A percentile compares a stretch with the other conserved stretches of the same genome.
Conservation (phyloP, 1,284 basidiomycete species). For the Cystobasidium pallidum region DNA sequence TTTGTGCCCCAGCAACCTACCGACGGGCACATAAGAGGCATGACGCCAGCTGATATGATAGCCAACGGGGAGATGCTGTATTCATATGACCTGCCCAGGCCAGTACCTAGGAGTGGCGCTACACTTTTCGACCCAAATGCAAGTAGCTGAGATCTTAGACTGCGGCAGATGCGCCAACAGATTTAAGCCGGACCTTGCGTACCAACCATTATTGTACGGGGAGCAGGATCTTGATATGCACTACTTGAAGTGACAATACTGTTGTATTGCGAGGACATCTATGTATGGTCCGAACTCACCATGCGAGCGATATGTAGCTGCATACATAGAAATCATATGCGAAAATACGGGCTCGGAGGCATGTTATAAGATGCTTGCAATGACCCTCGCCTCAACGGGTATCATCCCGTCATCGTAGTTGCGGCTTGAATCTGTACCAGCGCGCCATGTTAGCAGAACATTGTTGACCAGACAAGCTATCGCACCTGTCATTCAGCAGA, state of each 20-base stretch:
- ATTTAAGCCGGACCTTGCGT: too few relatives aligned
- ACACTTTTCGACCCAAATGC: constrained; percentile 42
- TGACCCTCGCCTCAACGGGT: too few relatives aligned
- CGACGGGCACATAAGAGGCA: neutral
- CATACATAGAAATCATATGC: neutral
- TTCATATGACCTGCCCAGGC: constrained; percentile 38
- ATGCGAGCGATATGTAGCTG: constrained; percentile 7
- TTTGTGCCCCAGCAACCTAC: neutral
- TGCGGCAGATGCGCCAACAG: too few relatives aligned
- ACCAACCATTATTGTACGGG: too few relatives aligned
- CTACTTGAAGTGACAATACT: neutral
- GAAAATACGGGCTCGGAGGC: too few relatives aligned
- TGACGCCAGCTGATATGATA: constrained; percentile 38
- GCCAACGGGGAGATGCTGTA: constrained; percentile 43
- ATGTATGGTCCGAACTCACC: neutral
- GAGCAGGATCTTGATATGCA: neutral
- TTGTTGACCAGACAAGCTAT: too few relatives aligned
- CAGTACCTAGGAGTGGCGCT: constrained; percentile 35
- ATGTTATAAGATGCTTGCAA: too few relatives aligned
- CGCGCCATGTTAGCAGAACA: too few relatives aligned
- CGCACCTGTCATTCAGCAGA: too few relatives aligned
- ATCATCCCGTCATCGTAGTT: too few relatives aligned
- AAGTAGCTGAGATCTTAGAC: neutral
- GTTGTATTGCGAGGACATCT: neutral
- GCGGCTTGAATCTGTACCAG: neutral